Conservation (phyloP, 345 rosid genomes). For the Moricandia arvensis region DNA sequence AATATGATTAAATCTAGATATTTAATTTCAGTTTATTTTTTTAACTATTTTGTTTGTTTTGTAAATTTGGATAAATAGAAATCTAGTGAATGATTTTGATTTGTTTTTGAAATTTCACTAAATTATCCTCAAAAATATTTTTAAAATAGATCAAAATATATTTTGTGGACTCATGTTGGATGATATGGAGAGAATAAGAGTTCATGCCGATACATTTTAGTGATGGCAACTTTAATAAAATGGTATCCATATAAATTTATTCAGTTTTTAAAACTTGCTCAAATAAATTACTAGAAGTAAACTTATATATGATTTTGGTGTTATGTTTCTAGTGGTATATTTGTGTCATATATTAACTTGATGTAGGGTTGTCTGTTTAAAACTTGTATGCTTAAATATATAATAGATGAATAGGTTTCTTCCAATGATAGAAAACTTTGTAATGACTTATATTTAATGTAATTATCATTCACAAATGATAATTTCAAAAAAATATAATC, state of each 20-base stretch:
- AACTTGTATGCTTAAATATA: neutral
- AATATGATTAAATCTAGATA: too few species aligned
- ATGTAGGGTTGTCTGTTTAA: neutral
- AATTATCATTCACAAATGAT: neutral
- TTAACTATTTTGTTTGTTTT: neutral
- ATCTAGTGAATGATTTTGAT: neutral
- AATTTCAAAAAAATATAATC: too few species aligned
- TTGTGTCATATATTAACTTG: too few species aligned
- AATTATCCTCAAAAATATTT: neutral
- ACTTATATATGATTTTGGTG: too few species aligned
- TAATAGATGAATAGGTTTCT: neutral
- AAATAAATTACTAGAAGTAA: neutral
- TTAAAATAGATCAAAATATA: neutral
- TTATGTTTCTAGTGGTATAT: too few species aligned
- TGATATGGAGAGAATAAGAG: neutral
- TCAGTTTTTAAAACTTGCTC: neutral
- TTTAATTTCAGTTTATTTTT: too few species aligned
- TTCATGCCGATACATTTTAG: neutral
- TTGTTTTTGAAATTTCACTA: neutral
- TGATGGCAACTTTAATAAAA: neutral
- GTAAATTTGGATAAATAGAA: too few species aligned
- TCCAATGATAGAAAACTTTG: too few species aligned
- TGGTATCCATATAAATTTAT: neutral
- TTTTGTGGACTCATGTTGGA: neutral
- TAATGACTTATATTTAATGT: neutral